Conservation (phyloP, 2,329 filamentous ascomycete genomes). For the Rutstroemia sp. region DNA sequence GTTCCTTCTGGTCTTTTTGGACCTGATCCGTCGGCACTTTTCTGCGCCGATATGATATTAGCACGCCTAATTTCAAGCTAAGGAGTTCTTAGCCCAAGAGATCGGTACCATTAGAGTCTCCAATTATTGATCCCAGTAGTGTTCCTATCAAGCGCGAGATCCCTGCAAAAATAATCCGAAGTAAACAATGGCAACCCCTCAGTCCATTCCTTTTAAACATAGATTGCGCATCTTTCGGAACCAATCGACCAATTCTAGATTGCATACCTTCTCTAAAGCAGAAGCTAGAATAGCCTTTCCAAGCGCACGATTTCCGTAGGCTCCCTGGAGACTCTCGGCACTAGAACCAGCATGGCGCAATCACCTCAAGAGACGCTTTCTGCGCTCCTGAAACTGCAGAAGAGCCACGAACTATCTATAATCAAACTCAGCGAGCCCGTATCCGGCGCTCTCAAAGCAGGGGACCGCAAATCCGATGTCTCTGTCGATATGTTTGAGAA, state of each 20-base stretch:
- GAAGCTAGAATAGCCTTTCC: background rate
- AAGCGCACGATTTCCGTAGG: background rate
- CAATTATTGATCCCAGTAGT: background rate
- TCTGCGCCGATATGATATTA: too few species aligned
- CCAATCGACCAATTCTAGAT: background rate
- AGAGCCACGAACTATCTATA: conserved; percentile 60
- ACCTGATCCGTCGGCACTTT: too few species aligned
- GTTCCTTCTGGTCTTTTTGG: too few species aligned
- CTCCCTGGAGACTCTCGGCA: background rate
- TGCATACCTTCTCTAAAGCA: too few species aligned
- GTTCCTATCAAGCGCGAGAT: background rate
- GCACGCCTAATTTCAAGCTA: too few species aligned
- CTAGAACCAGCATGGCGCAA: conserved; percentile 16
- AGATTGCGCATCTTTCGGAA: background rate
- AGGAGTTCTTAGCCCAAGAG: too few species aligned
- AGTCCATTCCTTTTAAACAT: background rate
- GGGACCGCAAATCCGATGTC: conserved; percentile 60
- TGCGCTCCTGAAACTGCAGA: conserved; percentile 46
- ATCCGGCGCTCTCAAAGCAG: conserved; percentile 41
- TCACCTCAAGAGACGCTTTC: conserved; percentile 35
- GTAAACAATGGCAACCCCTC: conserved; percentile 16
- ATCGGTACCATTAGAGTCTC: too few species aligned
- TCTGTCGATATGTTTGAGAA: conserved; percentile 56
- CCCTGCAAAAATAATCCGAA: conserved; percentile 3
- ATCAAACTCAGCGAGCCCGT: conserved; percentile 72